A percentile compares a stretch with the other conserved stretches of the same genome.
Evolutionary conservation across 371 early-diverging fungal genomes (phyloP).

Genomic region (Mortierella sp.): DNA sequence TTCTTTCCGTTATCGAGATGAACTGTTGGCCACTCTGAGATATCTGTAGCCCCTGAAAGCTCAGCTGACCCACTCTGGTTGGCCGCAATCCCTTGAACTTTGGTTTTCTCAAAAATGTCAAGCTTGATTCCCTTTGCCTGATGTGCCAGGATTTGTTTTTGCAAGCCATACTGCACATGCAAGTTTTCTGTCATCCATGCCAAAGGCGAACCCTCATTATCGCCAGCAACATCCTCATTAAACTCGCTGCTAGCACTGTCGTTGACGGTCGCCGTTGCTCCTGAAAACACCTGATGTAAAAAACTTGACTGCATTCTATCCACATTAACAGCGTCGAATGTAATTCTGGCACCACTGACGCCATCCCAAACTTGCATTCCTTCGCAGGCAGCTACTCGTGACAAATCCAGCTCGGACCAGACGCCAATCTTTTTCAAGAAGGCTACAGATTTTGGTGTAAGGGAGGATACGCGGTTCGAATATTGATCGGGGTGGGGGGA

Average conservation of each 20-base stretch:
- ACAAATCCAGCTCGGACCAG: conserved; percentile 67
- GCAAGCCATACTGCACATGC: conserved; percentile 66
- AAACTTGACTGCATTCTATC: conserved; percentile 38
- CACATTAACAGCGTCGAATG: conserved; percentile 67
- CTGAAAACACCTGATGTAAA: conserved; percentile 45
- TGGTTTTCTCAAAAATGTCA: conserved; percentile 68
- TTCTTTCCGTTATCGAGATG: conserved; percentile 67
- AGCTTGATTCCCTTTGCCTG: conserved; percentile 60
- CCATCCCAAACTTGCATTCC: conserved; percentile 87
- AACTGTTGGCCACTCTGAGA: conserved; percentile 76
- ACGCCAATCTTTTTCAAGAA: conserved; percentile 76
- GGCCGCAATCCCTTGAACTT: conserved; percentile 64
- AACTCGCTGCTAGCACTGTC: conserved; percentile 63
- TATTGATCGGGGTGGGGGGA: conserved; percentile 62
- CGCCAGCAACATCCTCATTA: conserved; percentile 61
- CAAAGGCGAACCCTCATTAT: conserved; percentile 52
- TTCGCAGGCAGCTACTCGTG: conserved; percentile 68
- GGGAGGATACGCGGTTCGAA: conserved; percentile 83
- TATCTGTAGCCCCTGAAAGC: conserved; percentile 38
- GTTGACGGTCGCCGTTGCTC: conserved; percentile 58
- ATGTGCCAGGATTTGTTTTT: conserved; percentile 63
- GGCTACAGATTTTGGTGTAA: conserved; percentile 70
- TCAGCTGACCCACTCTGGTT: conserved; percentile 14
- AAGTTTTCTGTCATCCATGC: conserved; percentile 65
- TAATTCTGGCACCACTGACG: conserved; percentile 71